Evolutionary conservation across 495 filamentous ascomycete genomes (phyloP).

Genomic region (Talaromyces thailandensis): DNA sequence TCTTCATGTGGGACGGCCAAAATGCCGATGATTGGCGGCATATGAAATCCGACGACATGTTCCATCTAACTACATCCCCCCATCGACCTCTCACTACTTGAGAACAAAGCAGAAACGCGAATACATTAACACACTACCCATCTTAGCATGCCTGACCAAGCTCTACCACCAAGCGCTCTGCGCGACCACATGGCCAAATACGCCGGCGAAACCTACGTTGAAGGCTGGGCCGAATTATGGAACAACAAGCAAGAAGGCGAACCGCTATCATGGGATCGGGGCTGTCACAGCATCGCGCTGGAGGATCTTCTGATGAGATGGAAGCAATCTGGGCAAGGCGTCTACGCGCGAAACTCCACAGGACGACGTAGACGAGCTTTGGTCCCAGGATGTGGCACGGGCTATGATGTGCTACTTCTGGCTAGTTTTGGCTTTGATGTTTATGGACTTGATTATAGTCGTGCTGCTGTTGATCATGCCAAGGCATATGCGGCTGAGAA

Average conservation of each 20-base stretch:
- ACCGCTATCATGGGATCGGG: conserved; percentile 62
- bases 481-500: conserved; percentile 33
- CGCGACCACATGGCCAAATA: conserved; percentile 17
- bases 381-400: conserved; percentile 68
- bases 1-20: not conserved
- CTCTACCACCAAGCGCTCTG: not conserved
- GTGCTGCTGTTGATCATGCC: conserved; percentile 45
- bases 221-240: conserved; percentile 59
- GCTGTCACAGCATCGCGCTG: conserved; percentile 57
- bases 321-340: conserved; percentile 33
- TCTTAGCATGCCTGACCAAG: not conserved
- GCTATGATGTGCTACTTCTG: conserved; percentile 67
- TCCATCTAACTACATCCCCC: not conserved
- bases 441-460: conserved; percentile 61
- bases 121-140: conserved; percentile 19
- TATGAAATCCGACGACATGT: not conserved
- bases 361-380: conserved; percentile 40
- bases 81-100: not conserved
- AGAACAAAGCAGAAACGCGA: not conserved
- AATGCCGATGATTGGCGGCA: not conserved
- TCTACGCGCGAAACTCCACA: conserved; percentile 14
- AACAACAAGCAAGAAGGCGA: conserved; percentile 31
- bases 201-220: conserved; percentile 20
- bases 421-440: conserved; percentile 62
- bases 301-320: conserved; percentile 46